A percentile compares a stretch with the other conserved stretches of the same genome.
phyloP scores from a whole-genome alignment of 2,329 filamentous ascomycete species.

The Penicillium concentricum region DNA sequence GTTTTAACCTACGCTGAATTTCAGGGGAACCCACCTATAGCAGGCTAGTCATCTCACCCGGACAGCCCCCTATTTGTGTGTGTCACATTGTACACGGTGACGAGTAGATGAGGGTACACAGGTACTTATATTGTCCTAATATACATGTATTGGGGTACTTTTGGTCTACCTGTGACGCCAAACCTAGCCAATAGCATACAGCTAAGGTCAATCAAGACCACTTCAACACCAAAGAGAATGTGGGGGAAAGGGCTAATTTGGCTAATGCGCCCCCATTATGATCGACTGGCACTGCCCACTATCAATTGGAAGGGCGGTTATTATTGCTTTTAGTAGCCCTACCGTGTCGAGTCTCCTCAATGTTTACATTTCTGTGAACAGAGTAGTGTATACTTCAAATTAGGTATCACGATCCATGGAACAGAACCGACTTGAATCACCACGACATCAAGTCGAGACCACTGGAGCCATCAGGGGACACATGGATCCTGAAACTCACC shows the following conservation, averaged over 20 bases:
- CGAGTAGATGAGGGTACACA: not conserved
- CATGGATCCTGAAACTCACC: slow-evolving; percentile 9
- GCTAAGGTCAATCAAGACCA: not conserved
- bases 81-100: slow-evolving; percentile 12
- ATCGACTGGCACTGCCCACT: slow-evolving; percentile 2
- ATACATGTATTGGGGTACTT: not conserved
- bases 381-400: not conserved
- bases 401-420: not conserved
- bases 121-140: not conserved
- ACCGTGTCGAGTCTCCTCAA: not conserved
- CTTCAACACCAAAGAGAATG: not conserved
- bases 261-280: not conserved
- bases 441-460: not conserved
- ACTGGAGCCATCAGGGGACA: not conserved
- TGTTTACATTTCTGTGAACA: not conserved
- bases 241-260: not conserved
- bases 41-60: not conserved
- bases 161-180: not conserved
- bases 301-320: not conserved
- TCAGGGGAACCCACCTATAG: slow-evolving; percentile 6
- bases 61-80: not conserved
- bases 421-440: not conserved
- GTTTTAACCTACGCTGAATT: not conserved
- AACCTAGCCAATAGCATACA: not conserved
- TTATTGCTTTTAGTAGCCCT: not conserved